Evolutionary conservation across 805 yeast species (phyloP).

Genomic region (Debaryomyces castellii): DNA sequence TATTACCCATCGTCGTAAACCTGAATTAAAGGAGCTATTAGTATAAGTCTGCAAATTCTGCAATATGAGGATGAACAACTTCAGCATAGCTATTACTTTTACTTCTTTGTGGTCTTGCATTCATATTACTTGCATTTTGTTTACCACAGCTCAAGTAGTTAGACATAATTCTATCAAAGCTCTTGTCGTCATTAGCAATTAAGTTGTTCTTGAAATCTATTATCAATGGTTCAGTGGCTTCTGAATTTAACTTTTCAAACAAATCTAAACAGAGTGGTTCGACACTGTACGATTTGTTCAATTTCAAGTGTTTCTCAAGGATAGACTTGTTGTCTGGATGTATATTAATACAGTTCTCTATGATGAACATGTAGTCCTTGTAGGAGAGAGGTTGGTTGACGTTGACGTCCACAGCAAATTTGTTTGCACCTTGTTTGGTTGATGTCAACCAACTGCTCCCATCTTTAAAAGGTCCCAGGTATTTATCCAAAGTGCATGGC

Average conservation of each 20-base stretch:
- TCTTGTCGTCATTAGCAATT: slow-evolving; percentile 38
- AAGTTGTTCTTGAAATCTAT: slow-evolving; percentile 39
- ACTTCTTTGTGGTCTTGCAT: background rate
- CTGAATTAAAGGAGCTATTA: slow-evolving; percentile 12
- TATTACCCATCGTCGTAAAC: background rate
- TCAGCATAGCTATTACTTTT: slow-evolving; percentile 6
- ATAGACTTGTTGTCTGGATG: slow-evolving; percentile 36
- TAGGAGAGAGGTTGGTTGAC: slow-evolving; percentile 18
- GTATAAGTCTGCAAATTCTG: slow-evolving; percentile 46
- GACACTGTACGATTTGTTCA: slow-evolving; percentile 8
- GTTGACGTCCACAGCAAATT: slow-evolving; percentile 19
- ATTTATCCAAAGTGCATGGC: slow-evolving; percentile 10
- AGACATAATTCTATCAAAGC: slow-evolving; percentile 39
- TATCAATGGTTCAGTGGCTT: slow-evolving; percentile 19
- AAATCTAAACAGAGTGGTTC: slow-evolving; percentile 9
- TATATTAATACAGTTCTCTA: slow-evolving; percentile 26
- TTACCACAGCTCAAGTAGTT: slow-evolving; percentile 35
- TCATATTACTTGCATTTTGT: slow-evolving; percentile 15
- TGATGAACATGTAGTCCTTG: slow-evolving; percentile 26
- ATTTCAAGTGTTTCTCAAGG: slow-evolving; percentile 14
- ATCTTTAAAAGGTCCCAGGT: background rate
- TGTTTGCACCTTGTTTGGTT: slow-evolving; percentile 1
- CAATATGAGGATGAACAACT: slow-evolving; percentile 41
- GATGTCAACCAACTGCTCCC: background rate
- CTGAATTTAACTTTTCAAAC: slow-evolving; percentile 8